Evolutionary conservation across 768 basidiomycete genomes (phyloP).

Genomic region (Serendipita indica): DNA sequence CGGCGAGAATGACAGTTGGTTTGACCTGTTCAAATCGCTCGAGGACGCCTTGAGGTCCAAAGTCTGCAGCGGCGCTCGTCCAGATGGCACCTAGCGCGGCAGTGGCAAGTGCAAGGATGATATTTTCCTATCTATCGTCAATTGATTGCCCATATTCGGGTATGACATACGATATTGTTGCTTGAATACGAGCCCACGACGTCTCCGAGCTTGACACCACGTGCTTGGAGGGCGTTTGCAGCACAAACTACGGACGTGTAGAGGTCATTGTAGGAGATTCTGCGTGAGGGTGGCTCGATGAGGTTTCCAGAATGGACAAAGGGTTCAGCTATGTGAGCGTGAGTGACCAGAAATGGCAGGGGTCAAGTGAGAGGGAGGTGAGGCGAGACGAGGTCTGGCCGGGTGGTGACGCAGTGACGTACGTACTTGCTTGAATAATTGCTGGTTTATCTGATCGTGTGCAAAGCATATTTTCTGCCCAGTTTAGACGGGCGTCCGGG

Average conservation of each 20-base stretch:
- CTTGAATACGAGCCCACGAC: conserved; percentile 65
- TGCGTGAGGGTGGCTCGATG: conserved; percentile 20
- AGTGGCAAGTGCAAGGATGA: conserved; percentile 50
- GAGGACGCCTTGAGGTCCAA: conserved; percentile 61
- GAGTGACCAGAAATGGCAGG: too few species aligned
- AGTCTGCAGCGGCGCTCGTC: conserved; percentile 71
- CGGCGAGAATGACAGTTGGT: conserved; percentile 55
- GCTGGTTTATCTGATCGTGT: conserved; percentile 47
- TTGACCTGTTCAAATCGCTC: conserved; percentile 73
- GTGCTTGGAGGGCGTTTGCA: conserved; percentile 39
- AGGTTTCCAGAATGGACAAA: too few species aligned
- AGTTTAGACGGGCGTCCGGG: conserved; percentile 48
- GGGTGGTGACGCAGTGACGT: conserved; percentile 15
- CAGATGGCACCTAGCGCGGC: conserved; percentile 65
- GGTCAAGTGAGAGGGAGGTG: too few species aligned
- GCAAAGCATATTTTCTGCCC: conserved; percentile 68
- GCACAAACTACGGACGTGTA: conserved; percentile 41
- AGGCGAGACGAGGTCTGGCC: too few species aligned
- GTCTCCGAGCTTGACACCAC: conserved; percentile 47
- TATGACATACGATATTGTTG: conserved; percentile 51
- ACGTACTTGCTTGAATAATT: conserved; percentile 55
- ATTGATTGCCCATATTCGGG: neutral
- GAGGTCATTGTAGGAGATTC: conserved; percentile 41
- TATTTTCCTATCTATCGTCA: conserved; percentile 38
- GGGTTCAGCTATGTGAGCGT: too few species aligned